These are phyloP conservation scores for Puccinia brachypodii DNA, from an alignment of 1,284 basidiomycete species.

Conservation along the genomic window DNA sequence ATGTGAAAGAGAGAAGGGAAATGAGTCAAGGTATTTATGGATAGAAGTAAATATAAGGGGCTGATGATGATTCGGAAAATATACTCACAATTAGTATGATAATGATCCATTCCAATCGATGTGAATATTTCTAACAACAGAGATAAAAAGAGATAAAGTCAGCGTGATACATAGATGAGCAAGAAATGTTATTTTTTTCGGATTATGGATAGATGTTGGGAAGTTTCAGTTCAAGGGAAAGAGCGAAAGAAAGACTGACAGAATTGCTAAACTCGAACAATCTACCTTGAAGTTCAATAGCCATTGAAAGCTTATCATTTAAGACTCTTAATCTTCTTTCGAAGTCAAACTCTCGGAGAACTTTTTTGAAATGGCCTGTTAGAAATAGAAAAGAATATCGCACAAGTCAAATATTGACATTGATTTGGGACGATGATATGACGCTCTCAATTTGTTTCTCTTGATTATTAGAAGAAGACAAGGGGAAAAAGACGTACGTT, in stretches of 20 bases:
- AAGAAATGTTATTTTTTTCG: too few species aligned
- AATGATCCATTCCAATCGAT: slow-evolving; percentile 45
- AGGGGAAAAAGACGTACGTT: slow-evolving; percentile 4
- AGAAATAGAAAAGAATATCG: not conserved
- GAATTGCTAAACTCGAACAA: slow-evolving; percentile 46
- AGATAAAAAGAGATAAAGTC: not conserved
- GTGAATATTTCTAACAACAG: slow-evolving; percentile 37
- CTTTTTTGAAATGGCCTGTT: slow-evolving; percentile 39
- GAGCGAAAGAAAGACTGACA: not conserved
- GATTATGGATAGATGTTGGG: too few species aligned
- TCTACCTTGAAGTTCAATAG: slow-evolving; percentile 40
- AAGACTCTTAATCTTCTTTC: slow-evolving; percentile 36
- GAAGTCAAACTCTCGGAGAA: slow-evolving; percentile 41
- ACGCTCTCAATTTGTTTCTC: not conserved
- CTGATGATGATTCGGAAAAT: not conserved
- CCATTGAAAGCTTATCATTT: slow-evolving; percentile 44
- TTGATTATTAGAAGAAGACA: not conserved
- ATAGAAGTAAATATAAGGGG: not conserved
- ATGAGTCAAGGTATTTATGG: not conserved
- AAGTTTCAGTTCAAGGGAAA: too few species aligned
- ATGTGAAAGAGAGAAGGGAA: not conserved
- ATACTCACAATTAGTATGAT: slow-evolving; percentile 43
- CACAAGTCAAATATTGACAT: not conserved
- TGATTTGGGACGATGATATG: not conserved
- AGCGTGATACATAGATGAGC: not conserved